A percentile compares a stretch with the other conserved stretches of the same genome.
Evolutionary conservation across 768 basidiomycete species (phyloP).

Genomic region (Lanmaoa rubissima): DNA sequence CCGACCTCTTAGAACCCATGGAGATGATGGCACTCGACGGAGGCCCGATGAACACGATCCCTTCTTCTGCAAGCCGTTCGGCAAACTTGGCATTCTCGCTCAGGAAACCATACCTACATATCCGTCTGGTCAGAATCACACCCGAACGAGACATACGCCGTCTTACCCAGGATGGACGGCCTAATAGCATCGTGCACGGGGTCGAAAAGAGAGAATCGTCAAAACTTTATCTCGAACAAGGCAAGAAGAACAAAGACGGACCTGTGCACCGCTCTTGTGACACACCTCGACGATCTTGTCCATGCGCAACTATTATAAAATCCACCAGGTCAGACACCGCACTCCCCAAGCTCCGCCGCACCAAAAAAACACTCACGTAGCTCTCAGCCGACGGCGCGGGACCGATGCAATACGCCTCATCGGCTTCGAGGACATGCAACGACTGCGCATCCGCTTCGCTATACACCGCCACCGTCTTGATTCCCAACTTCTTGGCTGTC

Average conservation of each 20-base stretch:
- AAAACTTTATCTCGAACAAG: background rate
- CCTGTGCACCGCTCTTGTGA: constrained; percentile 80
- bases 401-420: constrained; percentile 91
- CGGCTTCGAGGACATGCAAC: constrained; percentile 82
- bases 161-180: constrained; percentile 89
- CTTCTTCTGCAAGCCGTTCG: constrained; percentile 65
- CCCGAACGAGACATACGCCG: background rate
- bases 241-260: constrained; percentile 29
- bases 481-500: constrained; percentile 83
- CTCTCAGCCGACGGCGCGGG: constrained; percentile 87
- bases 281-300: constrained; percentile 89
- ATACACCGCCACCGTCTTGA: constrained; percentile 90
- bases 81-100: constrained; percentile 91
- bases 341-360: background rate
- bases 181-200: constrained; percentile 37
- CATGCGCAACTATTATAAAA: constrained; percentile 60
- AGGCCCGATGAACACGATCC: constrained; percentile 89
- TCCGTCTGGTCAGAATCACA: background rate
- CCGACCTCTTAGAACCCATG: constrained; percentile 94
- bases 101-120: constrained; percentile 75
- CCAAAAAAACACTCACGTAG: constrained; percentile 58
- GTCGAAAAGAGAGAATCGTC: background rate
- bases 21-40: constrained; percentile 83
- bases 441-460: constrained; percentile 82
- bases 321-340: background rate